Base-by-base conservation (phyloP, 2,329 filamentous ascomycete genomes). In the Elsinoe fawcettii region DNA sequence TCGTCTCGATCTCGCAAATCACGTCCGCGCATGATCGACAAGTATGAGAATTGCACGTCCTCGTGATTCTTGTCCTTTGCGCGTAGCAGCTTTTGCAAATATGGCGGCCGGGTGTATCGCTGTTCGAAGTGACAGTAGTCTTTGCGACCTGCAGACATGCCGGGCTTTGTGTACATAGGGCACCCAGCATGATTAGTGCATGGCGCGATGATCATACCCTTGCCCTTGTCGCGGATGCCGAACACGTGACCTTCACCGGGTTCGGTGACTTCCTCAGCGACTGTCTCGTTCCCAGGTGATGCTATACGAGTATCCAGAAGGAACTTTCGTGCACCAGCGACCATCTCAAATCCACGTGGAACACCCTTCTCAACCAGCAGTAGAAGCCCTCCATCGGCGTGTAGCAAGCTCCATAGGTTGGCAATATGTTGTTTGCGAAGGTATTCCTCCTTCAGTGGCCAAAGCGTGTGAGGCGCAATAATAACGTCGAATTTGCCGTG, bases 61-160 rank as follows among this genome's bases (percentile, higher is more conserved):
- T 96, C 92, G 67, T 95, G 88, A 69, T 95, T 96, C 61, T 82
- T 82, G 64, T 85, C 80, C 60, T 73, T 77, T 22, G 81, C 83
- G 16, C 83, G 81, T 18, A 95, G 75, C 47, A 97, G 79, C 47
- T 80, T 80, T 68, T 95, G 90, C 57, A 96, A 78, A 70, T 91
- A 96, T 0, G 77, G 75, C 0, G 93, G 93, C 0, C 91, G 84
- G 53, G 90, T 86, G 68, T 89, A 97, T 47, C 93, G 84, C 73
- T 99, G 93, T 61, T 79, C 81, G 71, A 99, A 97, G 70, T 87
- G 88, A 71, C 93, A 99, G 67, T 86, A 93, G 67, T 97, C 91
- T 65, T 90, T 91, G 57, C 92, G 83, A 5, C 90, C 89, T 25
- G 75, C 75, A 56, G 82, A 83, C 56, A 86, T 77, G 0, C 90